Base-by-base conservation (phyloP, 129 eudicot species). In the Helichrysum umbraculigerum region DNA sequence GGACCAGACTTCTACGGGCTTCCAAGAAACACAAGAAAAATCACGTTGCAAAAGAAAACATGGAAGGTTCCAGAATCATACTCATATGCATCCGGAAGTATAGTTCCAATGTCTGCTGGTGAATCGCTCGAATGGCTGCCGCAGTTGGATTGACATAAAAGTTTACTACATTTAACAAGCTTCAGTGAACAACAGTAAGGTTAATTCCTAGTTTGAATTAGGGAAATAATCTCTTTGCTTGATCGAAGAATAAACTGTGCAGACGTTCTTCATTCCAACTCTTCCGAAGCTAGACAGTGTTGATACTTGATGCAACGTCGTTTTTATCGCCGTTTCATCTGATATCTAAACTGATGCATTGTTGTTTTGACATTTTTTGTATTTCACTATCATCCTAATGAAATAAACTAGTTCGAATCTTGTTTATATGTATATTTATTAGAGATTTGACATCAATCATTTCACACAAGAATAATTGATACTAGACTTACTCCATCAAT, bases 1-100 rank as follows among this genome's bases (percentile, higher is more conserved):
- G 99, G 99, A 30, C 99, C 99, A 34, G 99, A 95, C 79, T 91
- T 95, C 54, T 95, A 95, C 32, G 96, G 96, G 76, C 94, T 95
- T 33, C 99, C 97, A 21, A 83, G 99, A 83, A 95, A 95, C 84
- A 87, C 87, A 2, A 77, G 87, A 54, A 86, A 84, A 75, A 81
- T 91, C 60, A 91, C 83, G 15, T 71, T 95, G 86, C 87, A 57
- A 67, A 95, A 81, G 86, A 52, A 80, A 30, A 83, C 89, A 6
- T 95, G 97, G 97, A 92, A 86, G 83, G 99, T 95, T 51, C 96
- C 99, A 15, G 81, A 87, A 20, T 78, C 89, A 19, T 85, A 64
- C 73, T 42, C 86, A 1, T 91, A 82, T 76, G 64, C 84, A 44
- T 79, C 78, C n/a, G 97, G 99, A 21, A 87, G 82, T 35, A 84